Conservation (phyloP, 495 filamentous ascomycete species). For the Achaetomiella virescens region DNA sequence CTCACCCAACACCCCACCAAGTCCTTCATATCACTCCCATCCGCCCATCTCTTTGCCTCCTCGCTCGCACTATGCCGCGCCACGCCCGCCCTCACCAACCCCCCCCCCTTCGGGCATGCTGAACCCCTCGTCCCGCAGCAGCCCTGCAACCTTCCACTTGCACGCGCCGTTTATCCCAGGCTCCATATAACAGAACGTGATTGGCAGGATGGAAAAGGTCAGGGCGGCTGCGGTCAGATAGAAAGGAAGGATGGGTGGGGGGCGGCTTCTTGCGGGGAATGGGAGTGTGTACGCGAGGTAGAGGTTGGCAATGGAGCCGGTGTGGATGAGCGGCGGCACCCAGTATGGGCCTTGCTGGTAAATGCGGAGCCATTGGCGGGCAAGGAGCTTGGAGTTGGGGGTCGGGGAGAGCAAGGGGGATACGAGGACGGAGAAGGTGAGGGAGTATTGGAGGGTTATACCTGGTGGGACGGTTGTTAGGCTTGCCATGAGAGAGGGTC, state of each 20-base stretch:
- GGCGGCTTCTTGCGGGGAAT: background rate
- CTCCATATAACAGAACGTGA: slow-evolving; percentile 19
- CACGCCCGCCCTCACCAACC: background rate
- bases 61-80: slow-evolving; percentile 6
- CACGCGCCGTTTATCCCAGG: slow-evolving; percentile 23
- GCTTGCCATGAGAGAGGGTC: background rate
- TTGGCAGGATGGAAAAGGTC: slow-evolving; percentile 10
- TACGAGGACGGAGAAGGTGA: background rate
- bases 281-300: slow-evolving; percentile 9
- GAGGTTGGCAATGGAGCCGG: slow-evolving; percentile 10
- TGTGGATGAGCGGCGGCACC: slow-evolving; percentile 12
- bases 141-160: slow-evolving; percentile 18
- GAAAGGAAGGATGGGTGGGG: background rate
- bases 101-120: background rate
- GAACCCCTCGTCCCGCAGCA: background rate
- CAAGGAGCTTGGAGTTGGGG: slow-evolving; percentile 10
- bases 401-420: background rate
- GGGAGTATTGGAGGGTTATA: slow-evolving; percentile 15
- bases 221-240: background rate
- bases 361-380: slow-evolving; percentile 17
- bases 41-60: slow-evolving; percentile 9
- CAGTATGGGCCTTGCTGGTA: slow-evolving; percentile 19
- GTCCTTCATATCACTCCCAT: slow-evolving; percentile 3
- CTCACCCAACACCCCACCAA: slow-evolving; percentile 13
- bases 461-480: background rate